These are phyloP conservation scores for Cadophora sp. DNA, from an alignment of 2,329 filamentous ascomycete species.

Conservation along the genomic window DNA sequence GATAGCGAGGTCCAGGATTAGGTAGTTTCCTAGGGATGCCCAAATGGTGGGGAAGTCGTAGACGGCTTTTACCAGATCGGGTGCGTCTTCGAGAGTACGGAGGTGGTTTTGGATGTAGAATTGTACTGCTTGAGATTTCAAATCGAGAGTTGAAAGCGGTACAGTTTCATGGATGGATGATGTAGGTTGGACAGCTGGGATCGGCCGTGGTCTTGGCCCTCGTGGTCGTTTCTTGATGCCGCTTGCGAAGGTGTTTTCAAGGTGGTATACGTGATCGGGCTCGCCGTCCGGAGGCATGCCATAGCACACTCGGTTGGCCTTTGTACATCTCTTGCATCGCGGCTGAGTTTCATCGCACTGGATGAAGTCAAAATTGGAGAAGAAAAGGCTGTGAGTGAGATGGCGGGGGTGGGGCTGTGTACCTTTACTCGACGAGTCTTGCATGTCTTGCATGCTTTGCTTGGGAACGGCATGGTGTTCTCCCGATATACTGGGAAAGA, in stretches of 20 bases:
- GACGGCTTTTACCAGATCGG: constrained; percentile 23
- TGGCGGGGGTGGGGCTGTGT: constrained; percentile 16
- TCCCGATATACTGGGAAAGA: not conserved
- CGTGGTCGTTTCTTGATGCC: constrained; percentile 43
- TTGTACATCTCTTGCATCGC: not conserved
- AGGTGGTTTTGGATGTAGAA: constrained; percentile 41
- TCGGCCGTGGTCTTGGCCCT: constrained; percentile 40
- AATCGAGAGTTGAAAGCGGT: constrained; percentile 31
- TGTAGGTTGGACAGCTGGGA: not conserved
- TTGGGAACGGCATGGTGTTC: constrained; percentile 26
- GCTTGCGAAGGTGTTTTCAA: constrained; percentile 43
- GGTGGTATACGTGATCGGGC: constrained; percentile 23
- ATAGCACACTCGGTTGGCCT: not conserved
- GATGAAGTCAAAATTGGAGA: not conserved
- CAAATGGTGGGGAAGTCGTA: constrained; percentile 21
- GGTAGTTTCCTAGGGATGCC: constrained; percentile 5
- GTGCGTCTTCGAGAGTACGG: constrained; percentile 28
- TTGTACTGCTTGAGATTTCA: constrained; percentile 38
- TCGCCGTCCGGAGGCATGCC: not conserved
- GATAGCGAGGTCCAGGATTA: constrained; percentile 41
- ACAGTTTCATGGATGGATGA: not conserved
- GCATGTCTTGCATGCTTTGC: constrained; percentile 40
- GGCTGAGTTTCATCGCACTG: constrained; percentile 37
- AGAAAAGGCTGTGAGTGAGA: not conserved
- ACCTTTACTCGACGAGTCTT: constrained; percentile 42